phyloP scores from a whole-genome alignment of 2,329 filamentous ascomycete species.

The Sporothrix euskadiensis region DNA sequence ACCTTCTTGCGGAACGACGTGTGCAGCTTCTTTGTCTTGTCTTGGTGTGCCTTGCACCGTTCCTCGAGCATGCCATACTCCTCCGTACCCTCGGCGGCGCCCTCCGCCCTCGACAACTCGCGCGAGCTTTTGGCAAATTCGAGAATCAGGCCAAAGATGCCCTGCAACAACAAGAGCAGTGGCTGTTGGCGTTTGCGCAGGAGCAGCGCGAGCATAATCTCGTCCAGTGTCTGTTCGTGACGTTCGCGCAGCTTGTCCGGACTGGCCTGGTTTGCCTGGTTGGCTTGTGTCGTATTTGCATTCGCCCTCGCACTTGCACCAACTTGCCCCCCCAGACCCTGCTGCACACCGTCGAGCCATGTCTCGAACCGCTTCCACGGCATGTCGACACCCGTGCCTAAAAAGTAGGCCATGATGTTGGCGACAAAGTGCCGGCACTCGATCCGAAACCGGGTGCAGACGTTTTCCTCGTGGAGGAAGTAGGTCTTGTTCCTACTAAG shows the following conservation, averaged over 20 bases:
- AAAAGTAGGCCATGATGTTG: conserved; percentile 72
- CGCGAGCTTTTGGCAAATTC: conserved; percentile 61
- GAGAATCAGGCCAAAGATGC: conserved; percentile 72
- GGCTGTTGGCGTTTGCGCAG: conserved; percentile 74
- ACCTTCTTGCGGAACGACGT: conserved; percentile 68
- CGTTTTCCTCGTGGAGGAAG: not conserved
- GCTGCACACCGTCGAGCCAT: conserved; percentile 65
- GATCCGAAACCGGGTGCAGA: conserved; percentile 61
- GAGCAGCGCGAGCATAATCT: conserved; percentile 72
- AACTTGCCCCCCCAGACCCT: conserved; percentile 51
- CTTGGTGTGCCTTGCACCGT: conserved; percentile 36
- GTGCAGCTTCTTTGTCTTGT: conserved; percentile 54
- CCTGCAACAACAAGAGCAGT: conserved; percentile 70
- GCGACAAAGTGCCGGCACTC: conserved; percentile 80
- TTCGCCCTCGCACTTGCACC: conserved; percentile 12
- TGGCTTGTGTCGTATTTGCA: conserved; percentile 36
- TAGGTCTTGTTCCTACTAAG: not conserved
- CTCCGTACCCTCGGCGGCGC: not conserved
- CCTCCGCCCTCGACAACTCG: conserved; percentile 39
- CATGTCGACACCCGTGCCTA: conserved; percentile 71
- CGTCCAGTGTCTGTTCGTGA: conserved; percentile 72
- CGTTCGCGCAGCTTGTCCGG: conserved; percentile 66
- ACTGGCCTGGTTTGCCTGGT: conserved; percentile 46
- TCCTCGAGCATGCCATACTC: not conserved
- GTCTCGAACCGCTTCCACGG: conserved; percentile 72